These are phyloP conservation scores for Neophaeococcomyces mojaviensis DNA, from an alignment of 2,329 filamentous ascomycete genomes.

Conservation along the genomic window DNA sequence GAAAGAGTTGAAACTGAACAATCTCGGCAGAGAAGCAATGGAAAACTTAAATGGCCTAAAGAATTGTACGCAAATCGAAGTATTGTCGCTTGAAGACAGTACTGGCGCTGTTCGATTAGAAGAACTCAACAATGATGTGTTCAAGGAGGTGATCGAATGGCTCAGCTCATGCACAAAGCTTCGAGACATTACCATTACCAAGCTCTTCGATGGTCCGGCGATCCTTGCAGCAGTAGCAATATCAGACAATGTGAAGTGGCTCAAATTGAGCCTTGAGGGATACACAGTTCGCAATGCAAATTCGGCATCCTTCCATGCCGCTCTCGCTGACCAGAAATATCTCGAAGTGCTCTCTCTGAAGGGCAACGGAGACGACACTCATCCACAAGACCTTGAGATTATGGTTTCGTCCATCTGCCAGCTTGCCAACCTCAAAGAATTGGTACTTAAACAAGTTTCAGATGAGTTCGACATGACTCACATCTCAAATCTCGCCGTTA, in stretches of 20 bases:
- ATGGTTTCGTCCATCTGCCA: slow-evolving; percentile 27
- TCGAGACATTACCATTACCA: slow-evolving; percentile 42
- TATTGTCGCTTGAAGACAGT: slow-evolving; percentile 42
- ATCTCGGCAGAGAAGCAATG: slow-evolving; percentile 42
- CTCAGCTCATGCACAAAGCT: slow-evolving; percentile 47
- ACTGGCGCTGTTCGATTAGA: slow-evolving; percentile 41
- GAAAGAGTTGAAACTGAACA: slow-evolving; percentile 43
- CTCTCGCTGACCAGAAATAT: slow-evolving; percentile 24
- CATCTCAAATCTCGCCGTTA: slow-evolving; percentile 24
- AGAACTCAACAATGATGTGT: slow-evolving; percentile 45
- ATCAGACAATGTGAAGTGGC: slow-evolving; percentile 25
- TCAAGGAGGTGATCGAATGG: slow-evolving; percentile 47
- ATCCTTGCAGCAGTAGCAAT: slow-evolving; percentile 26
- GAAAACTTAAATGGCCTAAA: slow-evolving; percentile 43
- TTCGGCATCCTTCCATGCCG: slow-evolving; percentile 25
- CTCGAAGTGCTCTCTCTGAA: slow-evolving; percentile 27
- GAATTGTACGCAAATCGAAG: slow-evolving; percentile 43
- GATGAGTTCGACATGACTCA: slow-evolving; percentile 28
- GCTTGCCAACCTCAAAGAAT: slow-evolving; percentile 26
- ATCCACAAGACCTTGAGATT: slow-evolving; percentile 23
- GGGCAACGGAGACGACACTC: slow-evolving; percentile 25
- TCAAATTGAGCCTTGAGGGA: slow-evolving; percentile 25
- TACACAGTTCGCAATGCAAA: slow-evolving; percentile 23
- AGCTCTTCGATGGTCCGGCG: slow-evolving; percentile 44
- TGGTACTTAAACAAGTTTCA: slow-evolving; percentile 30